Conservation (phyloP, 768 basidiomycete genomes). For the Phlebiopsis flavidoalba region DNA sequence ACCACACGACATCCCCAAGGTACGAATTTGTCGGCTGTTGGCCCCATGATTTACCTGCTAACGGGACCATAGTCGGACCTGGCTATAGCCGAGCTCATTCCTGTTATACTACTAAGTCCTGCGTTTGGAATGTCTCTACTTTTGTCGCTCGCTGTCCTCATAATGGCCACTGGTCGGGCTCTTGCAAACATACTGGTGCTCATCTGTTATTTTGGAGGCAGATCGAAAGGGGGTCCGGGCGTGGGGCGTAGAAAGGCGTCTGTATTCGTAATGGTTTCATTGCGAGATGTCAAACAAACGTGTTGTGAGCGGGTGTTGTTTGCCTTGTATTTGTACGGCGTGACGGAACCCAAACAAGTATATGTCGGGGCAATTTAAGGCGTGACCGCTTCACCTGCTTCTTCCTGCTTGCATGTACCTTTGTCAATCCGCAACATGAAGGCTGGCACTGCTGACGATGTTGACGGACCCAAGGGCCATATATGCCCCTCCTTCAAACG, state of each 20-base stretch:
- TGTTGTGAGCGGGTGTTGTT: constrained; percentile 14
- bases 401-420: constrained; percentile 23
- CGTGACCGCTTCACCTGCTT: constrained; percentile 22
- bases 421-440: constrained; percentile 31
- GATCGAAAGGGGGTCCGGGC: no score
- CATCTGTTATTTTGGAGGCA: no score
- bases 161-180: not conserved
- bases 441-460: constrained; percentile 19
- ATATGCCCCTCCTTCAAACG: constrained; percentile 53
- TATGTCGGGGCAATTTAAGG: constrained; percentile 26
- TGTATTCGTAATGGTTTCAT: not conserved
- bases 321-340: constrained; percentile 28
- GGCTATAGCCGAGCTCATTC: constrained; percentile 47
- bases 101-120: not conserved
- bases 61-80: constrained; percentile 59
- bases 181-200: no score
- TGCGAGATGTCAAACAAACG: not conserved
- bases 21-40: constrained; percentile 25
- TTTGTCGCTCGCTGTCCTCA: not conserved
- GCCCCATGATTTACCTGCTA: constrained; percentile 5
- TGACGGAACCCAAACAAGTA: constrained; percentile 27
- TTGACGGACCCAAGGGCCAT: constrained; percentile 35
- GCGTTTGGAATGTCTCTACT: not conserved
- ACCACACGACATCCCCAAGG: constrained; percentile 86
- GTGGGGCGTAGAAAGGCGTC: constrained; percentile 1